Percentiles rank a stretch among this genome's conserved stretches.
Conservation (phyloP, 306 rosid species). For the Oxytropis ochrocephala region DNA sequence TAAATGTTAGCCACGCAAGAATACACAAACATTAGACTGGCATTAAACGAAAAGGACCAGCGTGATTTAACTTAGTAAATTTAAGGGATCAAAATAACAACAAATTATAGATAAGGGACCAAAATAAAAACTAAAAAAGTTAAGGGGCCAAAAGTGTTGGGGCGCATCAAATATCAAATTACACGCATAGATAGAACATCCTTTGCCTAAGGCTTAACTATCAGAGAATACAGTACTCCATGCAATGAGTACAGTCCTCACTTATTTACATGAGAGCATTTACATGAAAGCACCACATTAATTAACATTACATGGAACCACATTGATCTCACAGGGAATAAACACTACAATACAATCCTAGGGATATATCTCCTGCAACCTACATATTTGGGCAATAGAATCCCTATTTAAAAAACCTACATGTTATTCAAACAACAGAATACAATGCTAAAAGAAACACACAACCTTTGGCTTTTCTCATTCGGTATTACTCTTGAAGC, state of each 20-base stretch:
- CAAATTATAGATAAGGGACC: too few relatives aligned
- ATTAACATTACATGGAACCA: constrained; percentile 14
- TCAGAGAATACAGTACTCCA: not conserved
- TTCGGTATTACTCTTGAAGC: constrained; percentile 26
- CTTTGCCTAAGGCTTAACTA: not conserved
- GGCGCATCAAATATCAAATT: too few relatives aligned
- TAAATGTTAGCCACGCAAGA: too few relatives aligned
- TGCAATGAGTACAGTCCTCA: not conserved
- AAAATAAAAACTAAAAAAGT: too few relatives aligned
- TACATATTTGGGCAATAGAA: constrained; percentile 9
- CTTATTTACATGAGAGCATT: not conserved
- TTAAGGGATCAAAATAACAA: too few relatives aligned
- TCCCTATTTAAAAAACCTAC: constrained; percentile 5
- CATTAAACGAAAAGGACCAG: too few relatives aligned
- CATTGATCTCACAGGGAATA: constrained; percentile 14
- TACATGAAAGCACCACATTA: not conserved
- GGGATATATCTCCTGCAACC: constrained; percentile 11
- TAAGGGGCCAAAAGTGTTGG: too few relatives aligned
- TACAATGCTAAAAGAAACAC: constrained; percentile 14
- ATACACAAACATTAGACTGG: too few relatives aligned
- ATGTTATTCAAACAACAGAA: constrained; percentile 20
- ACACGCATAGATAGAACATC: not conserved
- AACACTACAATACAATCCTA: constrained; percentile 5
- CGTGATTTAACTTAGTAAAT: too few relatives aligned
- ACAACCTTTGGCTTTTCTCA: constrained; percentile 19